Base-by-base conservation (phyloP, 139 green algal species). In the Chlorella sp. region DNA sequence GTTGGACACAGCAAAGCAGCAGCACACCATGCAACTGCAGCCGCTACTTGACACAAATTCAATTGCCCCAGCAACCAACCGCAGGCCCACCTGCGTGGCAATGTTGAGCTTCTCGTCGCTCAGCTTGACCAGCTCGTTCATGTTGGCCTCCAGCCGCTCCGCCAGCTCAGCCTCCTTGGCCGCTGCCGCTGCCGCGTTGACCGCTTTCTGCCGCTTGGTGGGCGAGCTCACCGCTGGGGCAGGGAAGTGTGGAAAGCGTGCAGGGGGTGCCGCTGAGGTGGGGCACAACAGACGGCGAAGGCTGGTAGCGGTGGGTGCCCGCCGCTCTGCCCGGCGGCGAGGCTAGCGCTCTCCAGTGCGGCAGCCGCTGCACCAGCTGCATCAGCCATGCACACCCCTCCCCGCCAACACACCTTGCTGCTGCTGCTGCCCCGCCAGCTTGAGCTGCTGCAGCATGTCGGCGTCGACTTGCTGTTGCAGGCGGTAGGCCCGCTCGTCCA, bases 401-500 rank as follows among this genome's bases (percentile, higher is more conserved):
- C 4, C n/a, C 5, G 44, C 4, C n/a, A n/a, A 64, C 12, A 5
- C 44, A 51, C 73, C 81, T 80, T 80, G n/a, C 38, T 85, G 72
- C 28, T 78, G 51, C 51, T 60, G 51, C 21, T 84, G 60, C 18
- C 65, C 78, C 4, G 69, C 60, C 28, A 85, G 62, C 39, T 84
- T 74, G 6, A 93, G 76, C 56, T 89, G 85, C 67, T 75, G 39
- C 20, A 79, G 11, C n/a, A 65, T 81, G n/a, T 94, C 88, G 28
- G 82, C 85, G n/a, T 95, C 88, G 0, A 93, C 28, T 39, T 87
- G 73, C 21, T 84, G 57, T 51, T 95, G 89, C 21, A 96, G 81
- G 12, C 55, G 11, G 1, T 65, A 69, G 0, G 87, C 80, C 17
- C 87, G 85, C 60, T 92, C 87, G 57, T 96, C 93, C 32, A 96